phyloP scores from a whole-genome alignment of 1,139 yeast genomes.

The Debaryomycetaceae sp. region DNA sequence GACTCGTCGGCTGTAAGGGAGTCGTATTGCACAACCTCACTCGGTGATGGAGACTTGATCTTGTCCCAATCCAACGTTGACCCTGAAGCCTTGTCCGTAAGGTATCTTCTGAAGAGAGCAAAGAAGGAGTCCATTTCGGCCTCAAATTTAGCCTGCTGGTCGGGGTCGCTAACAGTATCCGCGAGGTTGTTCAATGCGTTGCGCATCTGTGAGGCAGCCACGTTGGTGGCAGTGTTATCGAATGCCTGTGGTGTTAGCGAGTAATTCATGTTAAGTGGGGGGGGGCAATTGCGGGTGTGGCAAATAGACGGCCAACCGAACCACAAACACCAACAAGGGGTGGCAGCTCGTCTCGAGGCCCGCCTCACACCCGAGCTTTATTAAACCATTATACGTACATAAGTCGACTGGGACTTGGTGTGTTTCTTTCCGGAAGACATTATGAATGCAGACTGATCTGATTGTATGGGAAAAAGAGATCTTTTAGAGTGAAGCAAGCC shows the following conservation, averaged over 20 bases:
- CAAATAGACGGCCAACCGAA: too few species aligned
- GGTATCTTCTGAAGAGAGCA: slow-evolving; percentile 86
- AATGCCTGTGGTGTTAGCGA: too few species aligned
- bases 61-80: slow-evolving; percentile 90
- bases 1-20: slow-evolving; percentile 36
- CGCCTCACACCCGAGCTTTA: too few species aligned
- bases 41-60: slow-evolving; percentile 81
- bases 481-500: background rate
- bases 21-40: slow-evolving; percentile 81
- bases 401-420: slow-evolving; percentile 68
- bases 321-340: too few species aligned
- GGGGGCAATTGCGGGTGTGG: too few species aligned
- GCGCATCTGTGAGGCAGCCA: slow-evolving; percentile 97
- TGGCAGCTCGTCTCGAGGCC: too few species aligned
- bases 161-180: slow-evolving; percentile 66
- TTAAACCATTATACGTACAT: slow-evolving; percentile 50
- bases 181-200: slow-evolving; percentile 87
- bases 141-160: slow-evolving; percentile 64
- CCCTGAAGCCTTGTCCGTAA: slow-evolving; percentile 85
- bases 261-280: too few species aligned
- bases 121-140: slow-evolving; percentile 94
- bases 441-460: too few species aligned
- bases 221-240: slow-evolving; percentile 91
- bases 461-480: background rate
- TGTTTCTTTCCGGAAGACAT: slow-evolving; percentile 48